These are phyloP conservation scores for Monosporascus sp. DNA, from an alignment of 2,329 filamentous ascomycete genomes.

Conservation along the genomic window DNA sequence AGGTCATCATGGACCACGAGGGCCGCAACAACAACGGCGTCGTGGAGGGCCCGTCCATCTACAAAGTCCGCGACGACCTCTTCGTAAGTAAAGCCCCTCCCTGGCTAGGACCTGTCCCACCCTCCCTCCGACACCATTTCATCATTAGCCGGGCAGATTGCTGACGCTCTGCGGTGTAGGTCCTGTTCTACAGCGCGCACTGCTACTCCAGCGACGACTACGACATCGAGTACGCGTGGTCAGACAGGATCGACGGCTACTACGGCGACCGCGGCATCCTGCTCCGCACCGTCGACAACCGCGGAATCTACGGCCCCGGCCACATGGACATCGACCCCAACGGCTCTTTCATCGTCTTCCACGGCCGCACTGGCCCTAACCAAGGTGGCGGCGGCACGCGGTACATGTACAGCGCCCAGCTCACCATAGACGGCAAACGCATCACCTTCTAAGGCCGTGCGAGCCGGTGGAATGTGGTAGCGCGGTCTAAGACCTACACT, in stretches of 20 bases:
- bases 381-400: slow-evolving; percentile 11
- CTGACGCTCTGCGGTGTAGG: not conserved
- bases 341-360: slow-evolving; percentile 21
- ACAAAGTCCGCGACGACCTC: slow-evolving; percentile 19
- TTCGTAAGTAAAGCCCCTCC: slow-evolving; percentile 8
- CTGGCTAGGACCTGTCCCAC: not conserved
- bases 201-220: slow-evolving; percentile 28
- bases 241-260: slow-evolving; percentile 22
- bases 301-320: slow-evolving; percentile 23
- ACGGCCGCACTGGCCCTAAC: slow-evolving; percentile 18
- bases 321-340: slow-evolving; percentile 26
- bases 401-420: slow-evolving; percentile 18
- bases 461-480: not conserved
- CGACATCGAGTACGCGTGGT: slow-evolving; percentile 27
- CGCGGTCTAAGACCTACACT: too few species aligned
- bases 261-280: slow-evolving; percentile 24
- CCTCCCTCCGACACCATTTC: not conserved
- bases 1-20: slow-evolving; percentile 23
- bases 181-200: slow-evolving; percentile 26
- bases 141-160: not conserved
- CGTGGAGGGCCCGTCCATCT: slow-evolving; percentile 24
- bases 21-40: slow-evolving; percentile 23
- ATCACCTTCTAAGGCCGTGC: slow-evolving; percentile 3
- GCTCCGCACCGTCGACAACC: slow-evolving; percentile 21
- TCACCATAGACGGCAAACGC: slow-evolving; percentile 18